Percentiles rank a stretch among this genome's conserved stretches.
Evolutionary conservation across 257 asterid genomes (phyloP).

Genomic region (Primulina eburnea): DNA sequence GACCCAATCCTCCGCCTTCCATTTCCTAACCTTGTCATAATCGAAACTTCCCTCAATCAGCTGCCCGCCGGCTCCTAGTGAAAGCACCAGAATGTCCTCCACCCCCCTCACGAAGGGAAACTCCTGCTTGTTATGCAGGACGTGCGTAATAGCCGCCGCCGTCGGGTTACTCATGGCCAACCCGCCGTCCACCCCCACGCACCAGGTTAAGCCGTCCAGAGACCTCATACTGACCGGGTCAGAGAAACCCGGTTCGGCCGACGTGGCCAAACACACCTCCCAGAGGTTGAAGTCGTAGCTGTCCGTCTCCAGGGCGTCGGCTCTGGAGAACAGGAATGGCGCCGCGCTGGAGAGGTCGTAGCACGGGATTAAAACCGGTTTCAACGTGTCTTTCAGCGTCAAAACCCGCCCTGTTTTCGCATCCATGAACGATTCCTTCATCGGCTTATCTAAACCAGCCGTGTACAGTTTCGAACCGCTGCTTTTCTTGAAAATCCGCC

Average conservation of each 20-base stretch:
- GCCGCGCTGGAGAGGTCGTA: slow-evolving; percentile 87
- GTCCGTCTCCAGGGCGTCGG: slow-evolving; percentile 87
- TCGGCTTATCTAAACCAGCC: slow-evolving; percentile 52
- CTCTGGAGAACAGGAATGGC: slow-evolving; percentile 88
- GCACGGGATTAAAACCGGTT: slow-evolving; percentile 90
- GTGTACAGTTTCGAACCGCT: slow-evolving; percentile 32
- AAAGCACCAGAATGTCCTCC: slow-evolving; percentile 94
- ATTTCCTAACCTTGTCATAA: slow-evolving; percentile 51
- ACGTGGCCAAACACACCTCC: slow-evolving; percentile 92
- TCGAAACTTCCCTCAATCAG: slow-evolving; percentile 53
- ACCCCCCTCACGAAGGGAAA: slow-evolving; percentile 92
- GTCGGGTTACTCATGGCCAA: slow-evolving; percentile 91
- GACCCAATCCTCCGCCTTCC: slow-evolving; percentile 75
- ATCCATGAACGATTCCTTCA: slow-evolving; percentile 76
- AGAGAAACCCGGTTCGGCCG: slow-evolving; percentile 75
- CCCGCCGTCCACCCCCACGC: slow-evolving; percentile 85
- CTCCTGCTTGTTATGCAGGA: slow-evolving; percentile 89
- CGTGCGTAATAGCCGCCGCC: slow-evolving; percentile 98
- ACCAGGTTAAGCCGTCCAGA: slow-evolving; percentile 68
- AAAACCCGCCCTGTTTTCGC: slow-evolving; percentile 55
- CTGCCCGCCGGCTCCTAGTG: slow-evolving; percentile 86
- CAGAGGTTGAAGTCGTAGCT: slow-evolving; percentile 89
- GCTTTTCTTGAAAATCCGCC: slow-evolving; percentile 40
- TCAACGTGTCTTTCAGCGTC: slow-evolving; percentile 76
- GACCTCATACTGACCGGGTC: slow-evolving; percentile 77